Conservation (phyloP, 495 filamentous ascomycete species). For the Penicillium parvum region DNA sequence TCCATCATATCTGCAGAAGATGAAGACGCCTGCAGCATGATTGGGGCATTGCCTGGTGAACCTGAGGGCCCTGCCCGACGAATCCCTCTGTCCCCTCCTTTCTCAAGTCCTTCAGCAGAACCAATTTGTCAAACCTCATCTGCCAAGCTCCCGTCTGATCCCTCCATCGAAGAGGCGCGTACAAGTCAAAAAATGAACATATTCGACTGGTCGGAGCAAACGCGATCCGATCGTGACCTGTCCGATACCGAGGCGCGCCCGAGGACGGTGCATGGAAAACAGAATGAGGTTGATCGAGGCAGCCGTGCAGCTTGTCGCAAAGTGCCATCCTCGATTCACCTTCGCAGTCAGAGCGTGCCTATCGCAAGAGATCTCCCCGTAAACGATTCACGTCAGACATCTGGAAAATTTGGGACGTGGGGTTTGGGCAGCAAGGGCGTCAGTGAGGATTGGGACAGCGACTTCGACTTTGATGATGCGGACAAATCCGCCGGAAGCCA, state of each 20-base stretch:
- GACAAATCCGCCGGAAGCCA: slow-evolving; percentile 30
- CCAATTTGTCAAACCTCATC: not conserved
- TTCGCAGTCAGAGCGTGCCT: slow-evolving; percentile 95
- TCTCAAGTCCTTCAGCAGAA: slow-evolving; percentile 6
- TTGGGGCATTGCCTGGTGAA: slow-evolving; percentile 32
- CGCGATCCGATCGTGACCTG: slow-evolving; percentile 46
- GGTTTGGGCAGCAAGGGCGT: slow-evolving; percentile 76
- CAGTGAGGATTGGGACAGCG: slow-evolving; percentile 80
- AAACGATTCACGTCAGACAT: slow-evolving; percentile 54
- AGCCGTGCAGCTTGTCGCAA: slow-evolving; percentile 72
- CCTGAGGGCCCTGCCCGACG: slow-evolving; percentile 6
- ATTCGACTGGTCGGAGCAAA: slow-evolving; percentile 84
- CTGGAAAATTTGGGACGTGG: slow-evolving; percentile 86
- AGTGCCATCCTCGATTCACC: slow-evolving; percentile 69
- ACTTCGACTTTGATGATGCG: slow-evolving; percentile 70
- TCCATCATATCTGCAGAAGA: slow-evolving; percentile 28
- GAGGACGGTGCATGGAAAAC: slow-evolving; percentile 87
- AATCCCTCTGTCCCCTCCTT: not conserved
- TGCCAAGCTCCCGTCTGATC: not conserved
- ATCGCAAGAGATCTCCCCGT: slow-evolving; percentile 60
- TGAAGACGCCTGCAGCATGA: slow-evolving; percentile 31
- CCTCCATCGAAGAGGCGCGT: slow-evolving; percentile 13
- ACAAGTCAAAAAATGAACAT: slow-evolving; percentile 44
- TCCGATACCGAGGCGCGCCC: slow-evolving; percentile 62
- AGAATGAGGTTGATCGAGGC: slow-evolving; percentile 65